phyloP scores from a whole-genome alignment of 306 rosid genomes.

The Mimosa bimucronata region DNA sequence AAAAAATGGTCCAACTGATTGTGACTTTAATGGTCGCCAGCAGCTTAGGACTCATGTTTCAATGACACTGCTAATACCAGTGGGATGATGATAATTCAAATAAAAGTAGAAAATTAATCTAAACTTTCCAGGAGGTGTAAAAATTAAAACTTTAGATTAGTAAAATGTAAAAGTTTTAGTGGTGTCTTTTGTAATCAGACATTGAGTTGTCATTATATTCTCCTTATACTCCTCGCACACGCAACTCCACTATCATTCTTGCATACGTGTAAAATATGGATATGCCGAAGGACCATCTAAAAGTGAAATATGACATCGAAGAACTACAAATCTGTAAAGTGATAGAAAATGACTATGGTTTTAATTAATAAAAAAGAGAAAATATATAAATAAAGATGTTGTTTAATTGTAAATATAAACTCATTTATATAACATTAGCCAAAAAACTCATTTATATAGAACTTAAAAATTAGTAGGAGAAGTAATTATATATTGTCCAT shows the following conservation, averaged over 20 bases:
- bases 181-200: background rate
- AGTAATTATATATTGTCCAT: too few relatives aligned
- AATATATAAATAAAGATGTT: too few relatives aligned
- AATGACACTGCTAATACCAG: background rate
- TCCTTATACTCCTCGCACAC: too few relatives aligned
- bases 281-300: background rate
- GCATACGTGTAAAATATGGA: background rate
- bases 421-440: too few relatives aligned
- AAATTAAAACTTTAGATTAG: background rate
- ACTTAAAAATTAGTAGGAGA: too few relatives aligned
- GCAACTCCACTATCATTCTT: background rate
- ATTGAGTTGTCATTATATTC: background rate
- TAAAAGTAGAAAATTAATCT: background rate
- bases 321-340: background rate
- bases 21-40: slow-evolving; percentile 29
- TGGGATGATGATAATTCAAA: background rate
- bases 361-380: background rate
- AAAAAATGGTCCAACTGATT: slow-evolving; percentile 32
- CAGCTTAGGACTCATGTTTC: background rate
- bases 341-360: background rate
- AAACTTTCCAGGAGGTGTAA: background rate
- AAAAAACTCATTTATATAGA: too few relatives aligned
- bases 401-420: too few relatives aligned
- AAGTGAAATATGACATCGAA: background rate
- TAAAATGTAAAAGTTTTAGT: background rate